These are phyloP conservation scores for Fusarium ambrosium DNA, from an alignment of 2,329 filamentous ascomycete genomes.

Conservation along the genomic window DNA sequence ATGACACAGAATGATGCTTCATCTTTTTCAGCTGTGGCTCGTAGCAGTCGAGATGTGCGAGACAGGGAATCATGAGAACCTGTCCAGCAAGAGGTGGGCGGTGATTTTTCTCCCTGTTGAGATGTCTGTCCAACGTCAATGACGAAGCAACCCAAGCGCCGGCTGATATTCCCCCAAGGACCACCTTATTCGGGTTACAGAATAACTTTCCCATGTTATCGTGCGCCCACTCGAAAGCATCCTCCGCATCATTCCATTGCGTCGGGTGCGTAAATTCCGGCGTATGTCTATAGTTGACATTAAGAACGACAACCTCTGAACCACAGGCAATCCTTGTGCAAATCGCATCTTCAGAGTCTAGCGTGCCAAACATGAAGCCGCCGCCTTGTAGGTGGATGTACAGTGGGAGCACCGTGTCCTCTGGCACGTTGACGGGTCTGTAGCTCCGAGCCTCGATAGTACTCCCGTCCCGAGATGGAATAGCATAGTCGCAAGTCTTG, in stretches of 20 bases:
- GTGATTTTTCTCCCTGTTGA: slow-evolving; percentile 31
- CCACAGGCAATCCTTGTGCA: slow-evolving; percentile 63
- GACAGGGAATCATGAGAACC: slow-evolving; percentile 63
- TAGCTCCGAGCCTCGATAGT: slow-evolving; percentile 41
- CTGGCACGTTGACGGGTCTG: slow-evolving; percentile 16
- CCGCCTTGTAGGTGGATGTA: slow-evolving; percentile 68
- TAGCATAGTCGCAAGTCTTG: slow-evolving; percentile 49
- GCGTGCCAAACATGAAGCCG: slow-evolving; percentile 68
- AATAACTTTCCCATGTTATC: slow-evolving; percentile 29
- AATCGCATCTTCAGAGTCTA: slow-evolving; percentile 65
- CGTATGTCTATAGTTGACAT: slow-evolving; percentile 71
- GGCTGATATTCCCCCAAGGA: slow-evolving; percentile 64
- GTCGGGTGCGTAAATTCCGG: slow-evolving; percentile 67
- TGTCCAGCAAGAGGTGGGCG: slow-evolving; percentile 60
- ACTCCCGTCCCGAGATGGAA: slow-evolving; percentile 35
- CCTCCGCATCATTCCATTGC: slow-evolving; percentile 66
- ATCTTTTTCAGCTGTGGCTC: slow-evolving; percentile 52
- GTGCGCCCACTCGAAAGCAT: slow-evolving; percentile 68
- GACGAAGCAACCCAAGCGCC: slow-evolving; percentile 59
- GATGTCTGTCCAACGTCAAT: slow-evolving; percentile 56
- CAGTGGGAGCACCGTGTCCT: slow-evolving; percentile 59
- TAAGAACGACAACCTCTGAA: slow-evolving; percentile 61
- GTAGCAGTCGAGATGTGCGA: slow-evolving; percentile 49
- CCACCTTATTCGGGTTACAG: slow-evolving; percentile 44
- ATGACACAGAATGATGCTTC: slow-evolving; percentile 56